Conservation (phyloP, 1,139 yeast species). For the Kurtzmaniella natalensis region DNA sequence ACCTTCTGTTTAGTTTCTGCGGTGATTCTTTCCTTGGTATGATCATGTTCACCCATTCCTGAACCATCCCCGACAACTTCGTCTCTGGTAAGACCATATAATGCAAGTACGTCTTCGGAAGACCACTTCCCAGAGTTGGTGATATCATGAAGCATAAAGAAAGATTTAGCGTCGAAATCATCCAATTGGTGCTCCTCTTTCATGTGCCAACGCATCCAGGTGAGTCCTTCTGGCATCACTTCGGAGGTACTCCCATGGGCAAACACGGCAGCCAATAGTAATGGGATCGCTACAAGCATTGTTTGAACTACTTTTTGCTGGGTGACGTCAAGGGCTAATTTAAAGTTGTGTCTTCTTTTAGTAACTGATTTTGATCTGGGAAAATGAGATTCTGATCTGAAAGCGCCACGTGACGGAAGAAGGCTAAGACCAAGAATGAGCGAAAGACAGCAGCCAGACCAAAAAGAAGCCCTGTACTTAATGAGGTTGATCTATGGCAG, state of each 20-base stretch:
- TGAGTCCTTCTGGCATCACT: conserved; percentile 43
- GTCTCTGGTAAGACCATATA: conserved; percentile 75
- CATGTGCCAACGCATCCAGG: conserved; percentile 91
- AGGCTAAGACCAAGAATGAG: too few species aligned
- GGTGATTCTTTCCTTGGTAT: conserved; percentile 49
- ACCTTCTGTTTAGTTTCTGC: conserved; percentile 57
- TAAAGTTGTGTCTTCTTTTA: too few species aligned
- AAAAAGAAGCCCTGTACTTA: too few species aligned
- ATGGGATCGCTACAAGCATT: neutral
- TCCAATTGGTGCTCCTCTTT: conserved; percentile 77
- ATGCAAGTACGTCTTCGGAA: conserved; percentile 62
- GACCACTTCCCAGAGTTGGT: conserved; percentile 51
- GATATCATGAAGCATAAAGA: conserved; percentile 78
- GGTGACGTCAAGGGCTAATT: too few species aligned
- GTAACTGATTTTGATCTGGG: too few species aligned
- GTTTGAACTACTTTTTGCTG: too few species aligned
- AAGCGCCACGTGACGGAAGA: too few species aligned
- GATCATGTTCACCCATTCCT: conserved; percentile 80
- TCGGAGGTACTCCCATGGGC: conserved; percentile 16
- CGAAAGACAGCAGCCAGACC: too few species aligned
- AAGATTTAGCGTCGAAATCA: conserved; percentile 68
- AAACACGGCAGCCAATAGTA: conserved; percentile 5
- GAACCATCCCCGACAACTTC: conserved; percentile 83
- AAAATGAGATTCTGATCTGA: too few species aligned
- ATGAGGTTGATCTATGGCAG: too few species aligned